phyloP scores from a whole-genome alignment of 31 red algal species.

The Asparagopsis taxiformis region DNA sequence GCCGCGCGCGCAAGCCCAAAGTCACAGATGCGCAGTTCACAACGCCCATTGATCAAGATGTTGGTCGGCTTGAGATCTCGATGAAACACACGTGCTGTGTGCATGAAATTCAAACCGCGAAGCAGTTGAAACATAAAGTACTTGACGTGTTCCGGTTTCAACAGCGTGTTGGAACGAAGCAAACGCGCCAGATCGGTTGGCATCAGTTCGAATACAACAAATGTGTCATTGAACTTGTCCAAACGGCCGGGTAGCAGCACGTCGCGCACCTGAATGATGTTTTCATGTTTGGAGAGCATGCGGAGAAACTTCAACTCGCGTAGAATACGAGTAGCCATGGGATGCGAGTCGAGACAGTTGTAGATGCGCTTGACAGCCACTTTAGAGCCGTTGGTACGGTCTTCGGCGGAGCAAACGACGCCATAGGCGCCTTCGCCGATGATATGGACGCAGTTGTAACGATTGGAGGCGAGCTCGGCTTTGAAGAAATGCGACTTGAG shows the following conservation, averaged over 20 bases:
- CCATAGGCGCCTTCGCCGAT: constrained; percentile 81
- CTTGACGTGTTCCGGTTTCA: constrained; percentile 66
- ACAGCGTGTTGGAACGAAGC: constrained; percentile 27
- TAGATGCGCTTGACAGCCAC: constrained; percentile 81
- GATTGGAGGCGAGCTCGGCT: constrained; percentile 33
- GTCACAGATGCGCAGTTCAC: constrained; percentile 63
- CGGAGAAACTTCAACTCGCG: constrained; percentile 80
- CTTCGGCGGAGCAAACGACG: constrained; percentile 71
- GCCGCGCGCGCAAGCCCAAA: constrained; percentile 61
- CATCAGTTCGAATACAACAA: constrained; percentile 91
- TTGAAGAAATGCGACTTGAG: constrained; percentile 36
- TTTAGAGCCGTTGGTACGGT: constrained; percentile 34
- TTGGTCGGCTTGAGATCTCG: constrained; percentile 72
- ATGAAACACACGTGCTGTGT: constrained; percentile 60
- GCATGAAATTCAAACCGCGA: constrained; percentile 70
- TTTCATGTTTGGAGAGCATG: constrained; percentile 74
- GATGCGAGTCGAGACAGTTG: constrained; percentile 50
- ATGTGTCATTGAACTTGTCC: constrained; percentile 74
- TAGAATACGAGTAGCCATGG: constrained; percentile 70
- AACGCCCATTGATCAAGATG: constrained; percentile 61
- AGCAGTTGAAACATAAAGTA: constrained; percentile 91
- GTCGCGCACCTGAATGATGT: constrained; percentile 77
- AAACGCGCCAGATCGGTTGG: constrained; percentile 74
- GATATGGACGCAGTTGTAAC: constrained; percentile 31
- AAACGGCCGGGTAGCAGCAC: constrained; percentile 49